A percentile compares a stretch with the other conserved stretches of the same genome.
Conservation (phyloP, 202 grass and related monocot genomes). For the Cymbopogon flexuosus region DNA sequence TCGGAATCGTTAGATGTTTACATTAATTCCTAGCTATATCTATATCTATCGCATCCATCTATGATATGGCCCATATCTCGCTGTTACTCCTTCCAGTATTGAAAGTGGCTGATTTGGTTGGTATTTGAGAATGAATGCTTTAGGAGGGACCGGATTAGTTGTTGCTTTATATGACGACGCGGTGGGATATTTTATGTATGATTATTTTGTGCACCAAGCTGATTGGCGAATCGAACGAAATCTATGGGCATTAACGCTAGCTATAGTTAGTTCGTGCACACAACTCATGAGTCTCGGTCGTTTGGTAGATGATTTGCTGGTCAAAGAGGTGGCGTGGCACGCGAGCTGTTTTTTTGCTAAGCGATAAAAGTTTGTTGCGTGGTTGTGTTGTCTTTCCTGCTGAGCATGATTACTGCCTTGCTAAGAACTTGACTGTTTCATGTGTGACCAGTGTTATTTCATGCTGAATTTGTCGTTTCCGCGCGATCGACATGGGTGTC, state of each 20-base stretch:
- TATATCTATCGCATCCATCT: neutral
- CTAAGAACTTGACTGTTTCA: conserved; percentile 13
- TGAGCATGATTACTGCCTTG: conserved; percentile 23
- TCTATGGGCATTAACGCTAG: neutral
- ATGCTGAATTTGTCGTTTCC: conserved; percentile 32
- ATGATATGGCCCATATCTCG: neutral
- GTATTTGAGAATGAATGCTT: neutral
- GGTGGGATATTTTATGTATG: conserved; percentile 62
- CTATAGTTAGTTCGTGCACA: neutral
- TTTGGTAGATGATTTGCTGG: conserved; percentile 4
- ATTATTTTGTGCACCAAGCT: neutral
- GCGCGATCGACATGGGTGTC: neutral
- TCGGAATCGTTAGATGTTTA: neutral
- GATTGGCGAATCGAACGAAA: neutral
- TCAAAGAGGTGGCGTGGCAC: conserved; percentile 7
- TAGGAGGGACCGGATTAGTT: neutral
- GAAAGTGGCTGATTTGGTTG: conserved; percentile 13
- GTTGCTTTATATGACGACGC: conserved; percentile 26
- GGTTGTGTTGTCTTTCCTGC: conserved; percentile 16
- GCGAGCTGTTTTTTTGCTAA: neutral
- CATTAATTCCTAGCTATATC: conserved; percentile 13
- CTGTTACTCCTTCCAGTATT: neutral
- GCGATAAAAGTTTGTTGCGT: conserved; percentile 22
- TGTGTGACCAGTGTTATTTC: conserved; percentile 39
- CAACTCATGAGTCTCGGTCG: neutral